Evolutionary conservation across 176 grass and related monocot species (phyloP).

Genomic region (Raddia guianensis): DNA sequence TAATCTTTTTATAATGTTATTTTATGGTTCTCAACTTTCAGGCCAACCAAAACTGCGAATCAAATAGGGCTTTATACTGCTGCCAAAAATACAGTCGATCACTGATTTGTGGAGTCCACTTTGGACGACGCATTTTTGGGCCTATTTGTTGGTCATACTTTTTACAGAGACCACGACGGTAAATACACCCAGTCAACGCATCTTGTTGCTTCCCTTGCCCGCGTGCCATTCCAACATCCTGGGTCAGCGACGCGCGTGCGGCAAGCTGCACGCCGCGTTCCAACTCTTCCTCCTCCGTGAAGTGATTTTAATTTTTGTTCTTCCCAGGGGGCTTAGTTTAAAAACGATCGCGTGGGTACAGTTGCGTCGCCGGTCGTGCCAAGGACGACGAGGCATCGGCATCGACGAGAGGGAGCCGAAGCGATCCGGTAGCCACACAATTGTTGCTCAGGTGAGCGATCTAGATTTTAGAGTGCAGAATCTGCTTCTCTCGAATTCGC

Average conservation of each 20-base stretch:
- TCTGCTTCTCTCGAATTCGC: too few species aligned
- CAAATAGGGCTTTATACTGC: neutral
- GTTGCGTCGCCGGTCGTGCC: neutral
- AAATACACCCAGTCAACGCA: neutral
- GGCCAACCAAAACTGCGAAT: too few species aligned
- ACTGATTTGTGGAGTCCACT: neutral
- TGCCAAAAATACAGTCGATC: neutral
- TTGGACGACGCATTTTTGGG: neutral
- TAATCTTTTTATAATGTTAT: too few species aligned
- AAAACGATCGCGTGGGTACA: neutral
- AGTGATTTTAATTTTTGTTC: neutral
- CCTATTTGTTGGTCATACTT: too few species aligned
- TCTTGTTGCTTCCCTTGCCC: neutral
- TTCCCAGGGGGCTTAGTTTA: neutral
- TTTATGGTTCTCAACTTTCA: too few species aligned
- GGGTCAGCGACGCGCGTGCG: rapidly evolving
- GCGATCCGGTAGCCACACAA: too few species aligned
- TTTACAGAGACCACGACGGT: neutral
- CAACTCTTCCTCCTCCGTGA: neutral
- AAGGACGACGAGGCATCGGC: slow-evolving; percentile 3
- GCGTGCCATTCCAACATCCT: neutral
- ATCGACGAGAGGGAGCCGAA: neutral
- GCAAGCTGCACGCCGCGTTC: neutral
- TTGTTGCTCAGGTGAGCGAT: neutral
- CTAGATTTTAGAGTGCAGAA: neutral